phyloP scores from a whole-genome alignment of 2,329 filamentous ascomycete species.

The Magnaporthiopsis rhizophila region DNA sequence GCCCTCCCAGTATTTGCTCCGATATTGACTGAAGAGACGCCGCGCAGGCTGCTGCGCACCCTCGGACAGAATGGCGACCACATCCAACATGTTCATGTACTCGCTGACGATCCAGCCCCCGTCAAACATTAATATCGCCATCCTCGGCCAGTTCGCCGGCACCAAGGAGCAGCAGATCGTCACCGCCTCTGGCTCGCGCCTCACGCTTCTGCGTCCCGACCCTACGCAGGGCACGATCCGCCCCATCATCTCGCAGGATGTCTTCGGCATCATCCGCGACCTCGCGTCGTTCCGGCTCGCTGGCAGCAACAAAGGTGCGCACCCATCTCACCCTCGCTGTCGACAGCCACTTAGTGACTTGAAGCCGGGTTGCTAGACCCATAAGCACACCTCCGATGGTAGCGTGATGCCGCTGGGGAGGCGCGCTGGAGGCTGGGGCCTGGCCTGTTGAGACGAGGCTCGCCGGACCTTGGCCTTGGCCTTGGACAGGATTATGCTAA shows the following conservation, averaged over 20 bases:
- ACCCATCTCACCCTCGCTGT: constrained; percentile 22
- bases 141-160: constrained; percentile 90
- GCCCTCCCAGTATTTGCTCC: constrained; percentile 5
- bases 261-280: constrained; percentile 90
- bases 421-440: background rate
- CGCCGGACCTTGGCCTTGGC: background rate
- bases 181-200: constrained; percentile 81
- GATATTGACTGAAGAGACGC: constrained; percentile 17
- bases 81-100: constrained; percentile 98
- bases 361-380: constrained; percentile 48
- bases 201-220: constrained; percentile 82
- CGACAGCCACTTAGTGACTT: constrained; percentile 58
- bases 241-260: constrained; percentile 81
- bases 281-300: constrained; percentile 86
- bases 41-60: constrained; percentile 44
- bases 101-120: constrained; percentile 92
- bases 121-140: constrained; percentile 80
- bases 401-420: background rate
- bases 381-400: constrained; percentile 1
- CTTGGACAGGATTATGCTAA: background rate
- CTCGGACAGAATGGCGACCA: constrained; percentile 74
- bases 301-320: constrained; percentile 86
- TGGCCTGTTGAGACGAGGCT: background rate
- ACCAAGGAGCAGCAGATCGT: constrained; percentile 98
- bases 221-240: constrained; percentile 77